Evolutionary conservation across 108 stramenopile genomes (phyloP), one percentile per base, ranked within the genome.

Genomic region (Fragilariopsis cylindrus): DNA sequence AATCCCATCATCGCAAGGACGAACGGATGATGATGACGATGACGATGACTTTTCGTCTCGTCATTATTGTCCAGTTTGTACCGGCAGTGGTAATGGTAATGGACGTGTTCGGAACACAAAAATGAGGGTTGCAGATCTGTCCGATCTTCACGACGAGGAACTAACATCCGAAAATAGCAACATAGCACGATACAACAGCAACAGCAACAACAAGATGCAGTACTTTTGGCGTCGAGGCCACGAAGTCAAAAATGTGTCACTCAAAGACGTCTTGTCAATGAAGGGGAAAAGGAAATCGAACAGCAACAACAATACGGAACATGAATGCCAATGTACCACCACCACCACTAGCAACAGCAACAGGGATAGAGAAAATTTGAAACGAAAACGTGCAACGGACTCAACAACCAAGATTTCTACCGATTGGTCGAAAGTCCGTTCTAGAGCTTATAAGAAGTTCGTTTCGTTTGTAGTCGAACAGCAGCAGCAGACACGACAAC

Each of bases 401-500:
- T 5, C 58, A 30, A 60, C 58, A 11, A 65, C 65, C 45, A 12
- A 6, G 3, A 47, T 68, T 39, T 68, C 66, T 3, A 45, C 4
- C 5, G 66, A 68, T 2, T 68, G 66, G 66, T 68, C 66, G 18
- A 68, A 30, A 39, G 66, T 68, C 49, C 66, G 66, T 39, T 52
- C 66, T n/a, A 49, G 66, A 52, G 66, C 66, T 21, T 68, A 68
- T 48, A 68, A 68, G 39, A 68, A 68, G 30, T 68, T 68, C 30
- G n/a, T 68, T 18, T 39, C 66, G 66, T 18, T 18, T 68, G 66
- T n/a, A 5, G 42, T 43, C 15, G 62, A 63, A 40, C 42, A 45
- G 6, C 66, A 49, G 18, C 66, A 47, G 16, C 15, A 52, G 30
- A 12, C 11, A 15, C 52, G 15, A 15, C 52, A 53, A 15, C 49